Evolutionary conservation across 352 stramenopile species (phyloP), one percentile per base, ranked within the genome.

Genomic region (Phytophthora citricola): DNA sequence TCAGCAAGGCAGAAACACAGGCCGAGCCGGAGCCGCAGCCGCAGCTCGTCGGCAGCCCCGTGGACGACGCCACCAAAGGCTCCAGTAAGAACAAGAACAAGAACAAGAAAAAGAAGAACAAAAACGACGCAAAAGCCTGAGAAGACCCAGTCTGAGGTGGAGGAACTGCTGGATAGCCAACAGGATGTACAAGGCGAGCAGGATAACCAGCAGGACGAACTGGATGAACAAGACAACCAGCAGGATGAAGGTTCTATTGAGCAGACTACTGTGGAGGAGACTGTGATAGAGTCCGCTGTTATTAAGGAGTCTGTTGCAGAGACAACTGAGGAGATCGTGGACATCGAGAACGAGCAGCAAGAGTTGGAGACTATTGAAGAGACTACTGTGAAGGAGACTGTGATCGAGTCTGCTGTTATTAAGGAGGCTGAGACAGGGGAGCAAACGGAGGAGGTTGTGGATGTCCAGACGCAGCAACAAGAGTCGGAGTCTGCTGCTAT

Each of bases 21-120:
- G 12, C 14, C 11, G 54, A 66, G 40, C 61, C 66, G n/a, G 63
- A 76, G 48, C 69, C 63, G 24, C 68, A 72, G 38, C 46, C 63
- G 9, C 54, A 71, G 11, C 24, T 5, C 0, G 22, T 32, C 5
- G 32, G 29, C 11, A 65, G 51, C 31, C 52, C 32, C 14, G 48
- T 17, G 4, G 40, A 75, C 20, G 52, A 57, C 32, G 12, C 32
- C 10, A 55, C 8, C 40, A 69, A 56, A 22, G 29, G 29, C 29
- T 32, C 29, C 29, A 74, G 27, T 38, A 78, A 60, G 26, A 74
- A 65, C 38, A 73, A 71, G 43, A 73, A n/a, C n/a, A n/a, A n/a
- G n/a, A n/a, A n/a, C n/a, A n/a, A n/a, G n/a, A 75, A 75, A 29
- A 71, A 66, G 26, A 75, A 78, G 47, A 75, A 75, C 53, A 75